Evolutionary conservation across 1,284 basidiomycete genomes (phyloP).

Genomic region (Ceratobasidium sp.): DNA sequence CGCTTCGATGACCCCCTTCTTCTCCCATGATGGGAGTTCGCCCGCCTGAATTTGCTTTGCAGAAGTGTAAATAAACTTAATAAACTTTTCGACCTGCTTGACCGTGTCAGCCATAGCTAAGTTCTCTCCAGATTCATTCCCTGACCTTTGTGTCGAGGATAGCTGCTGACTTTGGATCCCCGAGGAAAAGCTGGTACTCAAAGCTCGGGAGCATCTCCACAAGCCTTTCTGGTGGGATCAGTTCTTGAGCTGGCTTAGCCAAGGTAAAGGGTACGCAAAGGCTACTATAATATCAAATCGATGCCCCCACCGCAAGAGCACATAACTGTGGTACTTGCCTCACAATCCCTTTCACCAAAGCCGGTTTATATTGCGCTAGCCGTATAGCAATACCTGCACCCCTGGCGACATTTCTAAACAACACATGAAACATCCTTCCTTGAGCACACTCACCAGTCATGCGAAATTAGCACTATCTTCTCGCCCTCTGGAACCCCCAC

Average conservation of each 20-base stretch:
- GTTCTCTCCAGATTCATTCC: neutral
- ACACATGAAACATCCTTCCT: neutral
- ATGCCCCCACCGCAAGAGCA: neutral
- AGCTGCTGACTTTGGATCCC: constrained; percentile 1
- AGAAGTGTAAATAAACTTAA: constrained; percentile 4
- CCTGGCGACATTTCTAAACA: neutral
- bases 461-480: constrained; percentile 33
- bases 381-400: constrained; percentile 28
- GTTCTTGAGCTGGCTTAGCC: neutral
- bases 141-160: constrained; percentile 41
- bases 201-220: constrained; percentile 20
- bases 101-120: neutral
- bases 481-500: constrained; percentile 30
- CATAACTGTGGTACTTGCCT: neutral
- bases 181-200: constrained; percentile 39
- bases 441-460: constrained; percentile 27
- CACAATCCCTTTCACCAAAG: constrained; percentile 28
- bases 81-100: constrained; percentile 30
- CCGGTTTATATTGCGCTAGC: constrained; percentile 25
- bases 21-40: constrained; percentile 2
- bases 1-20: constrained; percentile 24
- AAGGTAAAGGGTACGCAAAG: constrained; percentile 20
- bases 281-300: neutral
- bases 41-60: constrained; percentile 6
- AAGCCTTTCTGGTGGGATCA: neutral